Conservation (phyloP, 2,329 filamentous ascomycete genomes). For the Fusarium metavorans region DNA sequence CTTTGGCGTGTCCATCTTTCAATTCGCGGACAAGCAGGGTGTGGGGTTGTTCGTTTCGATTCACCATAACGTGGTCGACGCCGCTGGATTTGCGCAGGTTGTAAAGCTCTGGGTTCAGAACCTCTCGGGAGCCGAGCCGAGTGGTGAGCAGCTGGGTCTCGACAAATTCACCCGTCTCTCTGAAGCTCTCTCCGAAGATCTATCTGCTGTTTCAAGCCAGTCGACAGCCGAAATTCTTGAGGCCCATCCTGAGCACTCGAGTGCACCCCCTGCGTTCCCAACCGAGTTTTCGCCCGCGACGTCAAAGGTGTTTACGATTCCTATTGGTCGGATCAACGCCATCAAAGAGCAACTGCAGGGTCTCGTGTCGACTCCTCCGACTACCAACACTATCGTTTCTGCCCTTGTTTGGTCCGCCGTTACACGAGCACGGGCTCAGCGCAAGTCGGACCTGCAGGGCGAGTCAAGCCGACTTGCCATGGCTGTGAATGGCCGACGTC, state of each 20-base stretch:
- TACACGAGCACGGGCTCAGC: slow-evolving; percentile 5
- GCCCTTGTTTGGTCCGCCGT: slow-evolving; percentile 13
- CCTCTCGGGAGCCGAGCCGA: not conserved
- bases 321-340: not conserved
- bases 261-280: not conserved
- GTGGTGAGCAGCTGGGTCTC: not conserved
- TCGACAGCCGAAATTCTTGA: not conserved
- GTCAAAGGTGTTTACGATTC: slow-evolving; percentile 15
- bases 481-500: slow-evolving; percentile 16
- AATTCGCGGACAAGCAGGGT: not conserved
- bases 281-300: slow-evolving; percentile 6
- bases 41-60: slow-evolving; percentile 13
- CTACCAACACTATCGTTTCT: slow-evolving; percentile 13
- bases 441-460: not conserved
- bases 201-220: not conserved
- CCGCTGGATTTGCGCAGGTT: slow-evolving; percentile 5
- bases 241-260: slow-evolving; percentile 14
- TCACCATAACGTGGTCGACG: slow-evolving; percentile 17
- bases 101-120: slow-evolving; percentile 1
- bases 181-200: not conserved
- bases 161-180: not conserved
- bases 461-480: slow-evolving; percentile 7
- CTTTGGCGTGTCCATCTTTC: slow-evolving; percentile 5
- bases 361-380: not conserved
- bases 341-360: not conserved